Evolutionary conservation across 2,329 filamentous ascomycete species (phyloP), one percentile per base, ranked within the genome.

Genomic region (Fusarium camptoceras): DNA sequence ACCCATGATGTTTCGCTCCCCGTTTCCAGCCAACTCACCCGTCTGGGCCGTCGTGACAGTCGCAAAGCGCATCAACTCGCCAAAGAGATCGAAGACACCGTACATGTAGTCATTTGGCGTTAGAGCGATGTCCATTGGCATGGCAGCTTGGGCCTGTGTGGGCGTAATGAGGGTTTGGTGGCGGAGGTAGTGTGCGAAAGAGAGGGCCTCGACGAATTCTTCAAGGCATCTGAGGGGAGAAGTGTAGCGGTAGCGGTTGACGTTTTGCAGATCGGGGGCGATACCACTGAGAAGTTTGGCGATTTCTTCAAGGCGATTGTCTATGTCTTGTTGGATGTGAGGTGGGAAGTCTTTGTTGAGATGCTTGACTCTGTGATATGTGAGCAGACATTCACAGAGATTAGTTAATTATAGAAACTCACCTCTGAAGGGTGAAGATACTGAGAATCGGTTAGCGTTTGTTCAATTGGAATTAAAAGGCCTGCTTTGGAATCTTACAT

Each of bases 11-110:
- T 89, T 89, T 41, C 88, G 80, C 16, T 72, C 72, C 56, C 75
- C 74, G 24, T 69, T 54, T 44, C 82, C 81, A 6, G 83, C 84
- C 66, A 85, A 79, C 72, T 79, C 82, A 16, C 91, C 92, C 10
- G 84, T 90, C 8, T 94, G 92, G 2, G 94, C 94, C 78, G 97
- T 92, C 27, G 90, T 89, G 8, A 94, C 94, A 53, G 97, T 96
- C 1, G 94, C 94, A 80, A 98, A 98, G 30, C 94, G 88, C 96
- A 99, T 99, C 84, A 98, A 86, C 83, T 99, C 96, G 41, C 96
- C 96, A 2, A 94, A 94, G 73, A 98, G 87, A 79, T 99, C 96
- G 76, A 97, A 98, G 4, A 99, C 82, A 11, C 95, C 96, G 68
- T 96, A 91, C 61, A 97, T 82, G 78, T 97, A 98, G 80, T 99